Base-by-base conservation (phyloP, 306 rosid genomes). In the Leucaena leucocephala region DNA sequence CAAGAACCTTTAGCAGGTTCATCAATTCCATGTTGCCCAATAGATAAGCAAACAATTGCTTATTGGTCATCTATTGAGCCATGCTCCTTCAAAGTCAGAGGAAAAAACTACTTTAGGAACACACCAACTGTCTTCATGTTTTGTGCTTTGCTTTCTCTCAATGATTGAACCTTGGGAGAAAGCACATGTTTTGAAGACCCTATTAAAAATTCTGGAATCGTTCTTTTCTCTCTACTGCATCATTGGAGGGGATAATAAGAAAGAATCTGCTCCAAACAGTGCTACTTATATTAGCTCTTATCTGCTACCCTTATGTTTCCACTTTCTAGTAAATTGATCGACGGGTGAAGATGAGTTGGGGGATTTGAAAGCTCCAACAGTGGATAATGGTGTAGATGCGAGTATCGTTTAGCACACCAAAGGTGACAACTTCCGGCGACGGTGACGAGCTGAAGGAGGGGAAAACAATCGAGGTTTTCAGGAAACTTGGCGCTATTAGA, bases 41-140 rank as follows among this genome's bases (percentile, higher is more conserved):
- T 85, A 74, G 97, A 88, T 78, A 91, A 93, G 90, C 91, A 85
- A 83, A 77, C 76, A 81, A 84, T 89, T 2, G 88, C 93, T 81
- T 89, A 91, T 68, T 95, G 99, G 99, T 95, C 96, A 33, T 88
- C 85, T 48, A 81, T 93, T 81, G 98, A 95, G 72, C 92, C 99
- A 81, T 82, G 87, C 82, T 82, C 93, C 64, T 95, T 95, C 78
- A 90, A 88, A 91, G 93, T 95, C 77, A 84, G 99, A 87, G 99
- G 88, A 4, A 95, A 89, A 71, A 93, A 87, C 81, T 95, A 86
- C 86, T 64, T 91, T 16, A 91, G 95, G 98, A 92, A 82, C 69
- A 88, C 36, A 4, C 17, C 15, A 45, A 44, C 71, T 58, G 5
- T 66, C 49, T 70, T 33, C 40, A 36, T 22, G 75, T 50, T 36